Conservation (phyloP, 2,329 filamentous ascomycete species). For the Torrubiella hemipterigena region DNA sequence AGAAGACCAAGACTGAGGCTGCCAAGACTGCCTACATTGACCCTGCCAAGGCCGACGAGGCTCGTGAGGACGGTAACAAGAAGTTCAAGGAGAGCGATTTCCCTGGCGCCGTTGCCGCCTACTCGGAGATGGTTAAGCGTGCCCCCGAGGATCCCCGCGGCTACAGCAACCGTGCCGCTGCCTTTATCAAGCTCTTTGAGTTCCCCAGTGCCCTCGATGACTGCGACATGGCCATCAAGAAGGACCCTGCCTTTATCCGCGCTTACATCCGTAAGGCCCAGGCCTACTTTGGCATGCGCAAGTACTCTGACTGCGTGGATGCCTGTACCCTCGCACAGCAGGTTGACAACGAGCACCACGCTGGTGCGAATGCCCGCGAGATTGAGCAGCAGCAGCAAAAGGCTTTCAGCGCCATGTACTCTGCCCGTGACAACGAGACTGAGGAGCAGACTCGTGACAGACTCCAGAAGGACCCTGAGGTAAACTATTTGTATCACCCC, state of each 20-base stretch:
- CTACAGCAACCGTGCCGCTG: constrained; percentile 94
- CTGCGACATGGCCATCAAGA: constrained; percentile 83
- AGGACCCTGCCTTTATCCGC: constrained; percentile 83
- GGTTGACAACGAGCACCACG: constrained; percentile 58
- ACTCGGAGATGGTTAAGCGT: constrained; percentile 94
- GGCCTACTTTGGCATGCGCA: constrained; percentile 92
- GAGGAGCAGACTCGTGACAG: constrained; percentile 92
- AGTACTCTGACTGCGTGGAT: constrained; percentile 92
- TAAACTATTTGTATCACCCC: constrained; percentile 29
- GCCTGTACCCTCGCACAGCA: constrained; percentile 70
- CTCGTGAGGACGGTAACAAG: constrained; percentile 85
- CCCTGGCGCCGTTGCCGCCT: constrained; percentile 87
- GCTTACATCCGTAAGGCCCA: constrained; percentile 96
- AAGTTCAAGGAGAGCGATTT: constrained; percentile 97
- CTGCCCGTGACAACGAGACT: constrained; percentile 82
- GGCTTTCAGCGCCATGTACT: constrained; percentile 80
- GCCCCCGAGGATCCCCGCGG: constrained; percentile 85
- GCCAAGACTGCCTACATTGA: constrained; percentile 76
- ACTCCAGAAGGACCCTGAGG: constrained; percentile 81
- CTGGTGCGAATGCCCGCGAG: constrained; percentile 72
- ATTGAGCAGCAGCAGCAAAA: constrained; percentile 93
- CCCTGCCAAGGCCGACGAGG: constrained; percentile 86
- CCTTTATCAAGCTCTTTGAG: constrained; percentile 90
- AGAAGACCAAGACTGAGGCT: constrained; percentile 71
- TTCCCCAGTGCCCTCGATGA: constrained; percentile 91